Evolutionary conservation across 768 basidiomycete genomes (phyloP).

Genomic region (Pisolithus orientalis): DNA sequence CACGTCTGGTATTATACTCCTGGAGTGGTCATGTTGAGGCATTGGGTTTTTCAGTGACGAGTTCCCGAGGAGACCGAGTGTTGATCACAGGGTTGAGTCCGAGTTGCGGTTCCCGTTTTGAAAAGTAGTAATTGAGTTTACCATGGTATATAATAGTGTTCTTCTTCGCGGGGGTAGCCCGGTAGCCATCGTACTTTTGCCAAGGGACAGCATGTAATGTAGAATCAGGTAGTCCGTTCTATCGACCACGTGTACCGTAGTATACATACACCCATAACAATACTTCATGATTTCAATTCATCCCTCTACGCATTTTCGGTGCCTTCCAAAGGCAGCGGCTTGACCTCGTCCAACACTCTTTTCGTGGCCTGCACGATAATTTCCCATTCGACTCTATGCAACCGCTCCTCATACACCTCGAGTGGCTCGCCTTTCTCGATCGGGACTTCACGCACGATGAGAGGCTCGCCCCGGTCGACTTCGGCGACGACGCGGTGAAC

Average conservation of each 20-base stretch:
- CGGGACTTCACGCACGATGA: constrained; percentile 74
- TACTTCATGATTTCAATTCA: neutral
- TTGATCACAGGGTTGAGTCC: neutral
- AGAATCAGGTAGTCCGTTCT: no score
- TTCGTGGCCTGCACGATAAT: constrained; percentile 85
- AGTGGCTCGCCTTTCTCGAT: constrained; percentile 66
- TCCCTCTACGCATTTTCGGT: constrained; percentile 3
- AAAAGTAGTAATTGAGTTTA: neutral
- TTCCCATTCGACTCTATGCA: constrained; percentile 84
- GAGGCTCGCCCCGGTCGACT: constrained; percentile 87
- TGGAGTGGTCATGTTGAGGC: neutral
- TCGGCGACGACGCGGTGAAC: constrained; percentile 90
- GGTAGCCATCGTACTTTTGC: no score
- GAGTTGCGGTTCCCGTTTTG: neutral
- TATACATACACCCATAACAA: neutral
- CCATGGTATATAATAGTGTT: neutral
- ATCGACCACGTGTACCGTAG: neutral
- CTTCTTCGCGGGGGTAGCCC: no score
- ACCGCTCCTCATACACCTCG: constrained; percentile 64
- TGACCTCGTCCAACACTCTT: constrained; percentile 55
- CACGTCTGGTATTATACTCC: neutral
- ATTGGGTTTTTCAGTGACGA: neutral
- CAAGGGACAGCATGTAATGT: no score
- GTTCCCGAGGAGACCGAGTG: neutral
- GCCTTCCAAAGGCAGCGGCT: constrained; percentile 14